phyloP scores from a whole-genome alignment of 352 stramenopile species.

The Phytophthora ramorum region DNA sequence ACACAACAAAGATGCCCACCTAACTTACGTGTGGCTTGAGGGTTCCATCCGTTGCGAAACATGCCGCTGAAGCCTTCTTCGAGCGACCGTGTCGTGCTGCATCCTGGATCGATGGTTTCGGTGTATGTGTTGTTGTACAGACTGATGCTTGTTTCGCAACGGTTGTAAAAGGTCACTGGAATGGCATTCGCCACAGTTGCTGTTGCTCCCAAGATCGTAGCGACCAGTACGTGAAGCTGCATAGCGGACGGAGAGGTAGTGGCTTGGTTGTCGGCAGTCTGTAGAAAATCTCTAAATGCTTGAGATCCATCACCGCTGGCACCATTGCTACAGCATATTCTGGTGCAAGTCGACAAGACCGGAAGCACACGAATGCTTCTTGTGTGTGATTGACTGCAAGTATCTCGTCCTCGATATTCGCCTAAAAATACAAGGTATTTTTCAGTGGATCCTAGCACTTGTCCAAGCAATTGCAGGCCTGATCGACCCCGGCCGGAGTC shows the following conservation, averaged over 20 bases:
- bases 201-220: conserved; percentile 7
- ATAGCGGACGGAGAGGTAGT: conserved; percentile 10
- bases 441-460: conserved; percentile 2
- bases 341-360: conserved; percentile 20
- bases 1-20: not conserved
- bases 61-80: conserved; percentile 65
- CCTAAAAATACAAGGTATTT: conserved; percentile 18
- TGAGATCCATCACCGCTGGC: not conserved
- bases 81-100: conserved; percentile 39
- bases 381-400: not conserved
- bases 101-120: conserved; percentile 42
- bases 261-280: not conserved
- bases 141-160: conserved; percentile 47
- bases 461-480: not conserved
- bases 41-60: conserved; percentile 64
- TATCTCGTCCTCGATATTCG: conserved; percentile 36
- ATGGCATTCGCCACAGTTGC: conserved; percentile 34
- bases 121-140: conserved; percentile 60
- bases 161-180: conserved; percentile 66
- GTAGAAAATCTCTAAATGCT: conserved; percentile 23
- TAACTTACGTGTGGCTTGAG: conserved; percentile 55
- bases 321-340: conserved; percentile 7
- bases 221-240: conserved; percentile 13
- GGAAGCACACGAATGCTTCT: conserved; percentile 2
- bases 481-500: not conserved